Conservation (phyloP, 1,284 basidiomycete species). For the Takashimella koratensis region DNA sequence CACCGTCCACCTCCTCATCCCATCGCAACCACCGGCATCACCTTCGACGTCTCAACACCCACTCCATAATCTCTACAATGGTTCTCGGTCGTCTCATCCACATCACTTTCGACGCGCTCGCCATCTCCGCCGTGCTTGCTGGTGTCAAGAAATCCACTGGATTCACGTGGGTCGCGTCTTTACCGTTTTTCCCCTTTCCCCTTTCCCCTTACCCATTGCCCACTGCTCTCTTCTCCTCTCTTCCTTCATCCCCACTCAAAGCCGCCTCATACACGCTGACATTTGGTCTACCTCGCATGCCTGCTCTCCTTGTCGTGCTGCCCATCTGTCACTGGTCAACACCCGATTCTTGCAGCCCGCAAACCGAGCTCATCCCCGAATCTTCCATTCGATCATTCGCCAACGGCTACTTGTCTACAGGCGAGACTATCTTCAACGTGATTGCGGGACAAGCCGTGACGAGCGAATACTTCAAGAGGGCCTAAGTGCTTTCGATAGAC, state of each 20-base stretch:
- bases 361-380: conserved; percentile 67
- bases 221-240: not conserved
- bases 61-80: conserved; percentile 52
- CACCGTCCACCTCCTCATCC: not conserved
- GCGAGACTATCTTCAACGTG: conserved; percentile 84
- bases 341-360: too few species aligned
- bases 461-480: conserved; percentile 62
- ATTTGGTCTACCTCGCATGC: conserved; percentile 6
- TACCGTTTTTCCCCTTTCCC: not conserved
- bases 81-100: conserved; percentile 77
- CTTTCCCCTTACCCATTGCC: not conserved
- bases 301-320: conserved; percentile 1
- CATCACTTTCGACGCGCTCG: conserved; percentile 76
- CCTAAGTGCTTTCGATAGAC: not conserved
- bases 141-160: conserved; percentile 88
- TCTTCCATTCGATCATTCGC: conserved; percentile 68
- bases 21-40: not conserved
- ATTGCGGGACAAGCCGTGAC: conserved; percentile 74
- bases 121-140: conserved; percentile 83
- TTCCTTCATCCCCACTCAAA: not conserved
- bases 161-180: conserved; percentile 65
- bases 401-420: conserved; percentile 77
- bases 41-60: not conserved
- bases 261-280: not conserved
- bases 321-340: not conserved